Conservation (phyloP, 1,139 yeast genomes). For the Saccharomycopsis hybrid region DNA sequence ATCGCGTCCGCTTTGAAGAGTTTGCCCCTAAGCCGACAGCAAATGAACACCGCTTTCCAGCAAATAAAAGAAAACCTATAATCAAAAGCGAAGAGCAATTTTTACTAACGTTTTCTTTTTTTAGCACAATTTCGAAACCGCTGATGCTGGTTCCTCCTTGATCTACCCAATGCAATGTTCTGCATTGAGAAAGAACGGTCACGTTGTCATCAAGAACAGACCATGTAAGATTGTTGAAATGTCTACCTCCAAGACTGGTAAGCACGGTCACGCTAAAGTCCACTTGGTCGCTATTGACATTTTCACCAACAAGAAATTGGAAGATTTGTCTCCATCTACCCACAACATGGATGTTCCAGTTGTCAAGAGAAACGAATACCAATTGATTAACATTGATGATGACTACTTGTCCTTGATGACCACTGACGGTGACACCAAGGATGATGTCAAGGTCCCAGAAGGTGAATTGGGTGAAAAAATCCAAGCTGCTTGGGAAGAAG, state of each 20-base stretch:
- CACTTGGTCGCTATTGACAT: slow-evolving; percentile 98
- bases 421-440: slow-evolving; percentile 97
- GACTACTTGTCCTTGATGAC: slow-evolving; percentile 97
- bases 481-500: slow-evolving; percentile 91
- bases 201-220: slow-evolving; percentile 97
- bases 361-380: slow-evolving; percentile 91
- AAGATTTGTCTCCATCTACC: slow-evolving; percentile 99
- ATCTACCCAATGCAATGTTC: slow-evolving; percentile 99
- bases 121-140: slow-evolving; percentile 93
- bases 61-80: no score
- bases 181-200: slow-evolving; percentile 99
- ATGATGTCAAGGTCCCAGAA: slow-evolving; percentile 97
- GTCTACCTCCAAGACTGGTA: slow-evolving; percentile 99
- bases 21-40: no score
- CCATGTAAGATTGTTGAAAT: slow-evolving; percentile 99
- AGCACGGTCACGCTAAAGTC: slow-evolving; percentile 99
- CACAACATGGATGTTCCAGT: slow-evolving; percentile 99
- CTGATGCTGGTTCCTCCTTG: slow-evolving; percentile 97
- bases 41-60: no score
- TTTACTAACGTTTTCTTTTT: slow-evolving; percentile 13
- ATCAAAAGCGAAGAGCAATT: no score
- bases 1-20: no score
- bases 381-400: slow-evolving; percentile 96
- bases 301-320: slow-evolving; percentile 98
- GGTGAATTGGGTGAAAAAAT: slow-evolving; percentile 93